Base-by-base conservation (phyloP, 331 rosid genomes). In the Cydonia oblonga region DNA sequence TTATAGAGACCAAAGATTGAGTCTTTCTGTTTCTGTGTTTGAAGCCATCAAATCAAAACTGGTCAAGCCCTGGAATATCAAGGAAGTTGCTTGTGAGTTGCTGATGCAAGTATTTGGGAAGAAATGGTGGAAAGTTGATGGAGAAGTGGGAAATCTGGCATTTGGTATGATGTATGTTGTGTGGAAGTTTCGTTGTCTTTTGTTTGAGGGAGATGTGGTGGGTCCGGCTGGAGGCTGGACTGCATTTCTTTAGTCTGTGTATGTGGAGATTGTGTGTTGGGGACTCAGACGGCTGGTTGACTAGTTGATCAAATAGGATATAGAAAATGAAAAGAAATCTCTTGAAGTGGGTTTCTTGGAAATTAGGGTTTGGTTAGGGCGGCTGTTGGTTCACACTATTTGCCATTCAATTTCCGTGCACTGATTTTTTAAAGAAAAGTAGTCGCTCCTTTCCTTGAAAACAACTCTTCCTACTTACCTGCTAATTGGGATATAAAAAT, bases 1-100 rank as follows among this genome's bases (percentile, higher is more conserved):
- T 25, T 72, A 72, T 38, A 72, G 46, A 19, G 76, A 44, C 68
- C 76, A 28, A 53, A 15, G 42, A 6, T 59, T 60, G 14, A 60
- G 59, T 72, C 76, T 15, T 72, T 72, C 26, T n/a, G n/a, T n/a
- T n/a, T n/a, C n/a, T n/a, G 11, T 52, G 26, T 72, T 44, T 72
- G 69, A 60, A 60, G 76, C 14, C 20, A 28, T 5, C 59, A 28
- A 7, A 25, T 5, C 46, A n/a, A 4, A 40, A 1, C 1, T 59
- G 22, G 76, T 72, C 68, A 60, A 42, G 23, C 68, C 69, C 68
- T 15, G 8, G 11, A 59, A 19, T 6, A 23, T 4, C 7, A n/a
- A 42, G 68, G 76, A 72, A 72, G 60, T 8, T 72, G 28, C 69
- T 72, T 64, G 22, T 26, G 60, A 64, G 9, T 6, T 60, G 3